Percentiles rank a stretch among this genome's conserved stretches.
Evolutionary conservation across 805 yeast genomes (phyloP).

Genomic region (Candida gorgasii): DNA sequence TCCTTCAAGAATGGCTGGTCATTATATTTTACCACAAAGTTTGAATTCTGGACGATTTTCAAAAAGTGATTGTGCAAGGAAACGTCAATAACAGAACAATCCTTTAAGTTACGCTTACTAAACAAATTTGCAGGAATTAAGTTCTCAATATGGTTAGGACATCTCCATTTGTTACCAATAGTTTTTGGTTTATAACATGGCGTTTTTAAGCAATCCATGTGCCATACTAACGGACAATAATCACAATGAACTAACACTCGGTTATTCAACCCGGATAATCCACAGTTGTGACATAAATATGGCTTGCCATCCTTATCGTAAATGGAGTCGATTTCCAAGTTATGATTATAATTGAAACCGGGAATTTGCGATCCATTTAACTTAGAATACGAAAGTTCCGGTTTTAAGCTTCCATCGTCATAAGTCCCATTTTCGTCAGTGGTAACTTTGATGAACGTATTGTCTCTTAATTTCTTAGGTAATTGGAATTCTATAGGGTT

Average conservation of each 20-base stretch:
- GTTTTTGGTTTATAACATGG: constrained; percentile 74
- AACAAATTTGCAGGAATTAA: constrained; percentile 41
- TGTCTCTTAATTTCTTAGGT: constrained; percentile 67
- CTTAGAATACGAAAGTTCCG: constrained; percentile 46
- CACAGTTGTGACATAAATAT: constrained; percentile 74
- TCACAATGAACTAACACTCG: constrained; percentile 72
- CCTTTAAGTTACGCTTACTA: constrained; percentile 48
- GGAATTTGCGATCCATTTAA: constrained; percentile 33
- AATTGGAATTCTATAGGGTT: constrained; percentile 46
- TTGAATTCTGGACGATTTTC: constrained; percentile 26
- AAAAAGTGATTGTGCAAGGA: constrained; percentile 37
- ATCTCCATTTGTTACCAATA: constrained; percentile 81
- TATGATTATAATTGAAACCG: constrained; percentile 47
- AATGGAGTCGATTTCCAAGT: constrained; percentile 60
- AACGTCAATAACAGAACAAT: constrained; percentile 56
- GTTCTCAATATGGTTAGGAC: constrained; percentile 78
- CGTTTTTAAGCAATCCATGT: constrained; percentile 79
- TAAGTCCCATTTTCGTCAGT: constrained; percentile 74
- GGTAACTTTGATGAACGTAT: constrained; percentile 66
- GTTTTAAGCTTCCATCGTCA: constrained; percentile 48
- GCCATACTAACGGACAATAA: constrained; percentile 83
- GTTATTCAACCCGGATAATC: constrained; percentile 61
- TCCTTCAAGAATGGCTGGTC: constrained; percentile 34
- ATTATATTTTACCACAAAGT: constrained; percentile 31
- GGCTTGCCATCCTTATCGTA: constrained; percentile 71